These are phyloP conservation scores for Hypoxylon fuscum DNA, from an alignment of 495 filamentous ascomycete genomes.

Conservation along the genomic window DNA sequence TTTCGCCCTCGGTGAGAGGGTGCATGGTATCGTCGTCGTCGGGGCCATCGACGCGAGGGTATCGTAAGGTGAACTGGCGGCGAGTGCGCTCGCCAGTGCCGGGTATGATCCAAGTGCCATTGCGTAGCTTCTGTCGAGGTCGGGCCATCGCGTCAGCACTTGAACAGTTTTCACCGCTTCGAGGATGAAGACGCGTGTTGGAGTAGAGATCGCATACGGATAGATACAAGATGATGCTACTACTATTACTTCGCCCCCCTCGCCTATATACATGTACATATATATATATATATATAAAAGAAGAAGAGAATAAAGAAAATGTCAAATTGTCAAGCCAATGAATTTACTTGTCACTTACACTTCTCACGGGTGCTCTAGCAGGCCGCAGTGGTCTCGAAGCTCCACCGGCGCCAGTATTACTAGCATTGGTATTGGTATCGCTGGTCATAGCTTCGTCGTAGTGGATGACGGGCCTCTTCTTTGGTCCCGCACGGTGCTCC, in stretches of 20 bases:
- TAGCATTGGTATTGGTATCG: conserved; percentile 23
- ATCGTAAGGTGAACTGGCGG: conserved; percentile 65
- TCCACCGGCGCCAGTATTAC: conserved; percentile 28
- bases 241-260: neutral
- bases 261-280: neutral
- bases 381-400: conserved; percentile 29
- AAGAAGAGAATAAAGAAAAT: neutral
- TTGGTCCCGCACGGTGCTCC: conserved; percentile 33
- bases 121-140: conserved; percentile 61
- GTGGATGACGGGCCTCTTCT: conserved; percentile 22
- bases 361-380: conserved; percentile 28
- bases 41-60: conserved; percentile 36
- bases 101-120: conserved; percentile 69
- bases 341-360: conserved; percentile 25
- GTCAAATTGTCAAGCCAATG: neutral
- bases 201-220: conserved; percentile 4
- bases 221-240: no score
- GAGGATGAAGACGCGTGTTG: conserved; percentile 9
- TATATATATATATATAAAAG: neutral
- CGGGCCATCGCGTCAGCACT: conserved; percentile 41
- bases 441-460: conserved; percentile 32
- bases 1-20: conserved; percentile 38
- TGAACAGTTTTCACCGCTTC: conserved; percentile 5
- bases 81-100: conserved; percentile 67
- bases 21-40: conserved; percentile 39